These are phyloP conservation scores for Collybia mongolica DNA, from an alignment of 768 basidiomycete species.

Conservation along the genomic window DNA sequence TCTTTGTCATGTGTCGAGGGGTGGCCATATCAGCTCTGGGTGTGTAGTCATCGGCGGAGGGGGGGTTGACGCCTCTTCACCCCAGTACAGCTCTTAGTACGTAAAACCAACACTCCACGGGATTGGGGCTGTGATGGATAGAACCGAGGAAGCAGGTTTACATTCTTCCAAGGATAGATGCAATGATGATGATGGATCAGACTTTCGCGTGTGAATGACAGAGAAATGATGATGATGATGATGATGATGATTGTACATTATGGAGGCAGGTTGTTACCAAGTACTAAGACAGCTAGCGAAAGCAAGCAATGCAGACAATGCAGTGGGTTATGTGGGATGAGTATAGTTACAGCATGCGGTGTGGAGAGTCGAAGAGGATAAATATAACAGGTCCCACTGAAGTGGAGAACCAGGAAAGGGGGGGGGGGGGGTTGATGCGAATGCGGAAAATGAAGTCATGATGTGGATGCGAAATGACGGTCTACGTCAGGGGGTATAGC, in stretches of 20 bases:
- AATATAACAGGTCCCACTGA: constrained; percentile 4
- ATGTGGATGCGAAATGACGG: too few species aligned
- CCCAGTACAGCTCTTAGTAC: neutral
- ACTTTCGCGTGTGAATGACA: too few species aligned
- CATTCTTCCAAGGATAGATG: too few species aligned
- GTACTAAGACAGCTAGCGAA: constrained; percentile 15
- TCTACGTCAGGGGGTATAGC: constrained; percentile 15
- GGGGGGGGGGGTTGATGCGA: neutral
- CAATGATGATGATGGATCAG: too few species aligned
- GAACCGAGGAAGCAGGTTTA: too few species aligned
- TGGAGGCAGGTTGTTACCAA: constrained; percentile 2
- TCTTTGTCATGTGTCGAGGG: too few species aligned
- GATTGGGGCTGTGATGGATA: too few species aligned
- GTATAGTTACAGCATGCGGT: constrained; percentile 1
- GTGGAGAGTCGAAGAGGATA: constrained; percentile 12
- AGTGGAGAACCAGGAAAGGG: constrained; percentile 4
- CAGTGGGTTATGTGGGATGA: constrained; percentile 13
- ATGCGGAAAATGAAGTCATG: too few species aligned
- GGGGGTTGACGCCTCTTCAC: too few species aligned
- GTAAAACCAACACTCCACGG: neutral
- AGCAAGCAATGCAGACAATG: constrained; percentile 11
- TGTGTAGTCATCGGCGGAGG: too few species aligned
- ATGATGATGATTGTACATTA: constrained; percentile 9
- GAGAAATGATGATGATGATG: neutral
- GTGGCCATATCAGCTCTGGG: too few species aligned